Evolutionary conservation across 208 protist species (phyloP), one percentile per base, ranked within the genome.

Genomic region (Naegleria gruberi): DNA sequence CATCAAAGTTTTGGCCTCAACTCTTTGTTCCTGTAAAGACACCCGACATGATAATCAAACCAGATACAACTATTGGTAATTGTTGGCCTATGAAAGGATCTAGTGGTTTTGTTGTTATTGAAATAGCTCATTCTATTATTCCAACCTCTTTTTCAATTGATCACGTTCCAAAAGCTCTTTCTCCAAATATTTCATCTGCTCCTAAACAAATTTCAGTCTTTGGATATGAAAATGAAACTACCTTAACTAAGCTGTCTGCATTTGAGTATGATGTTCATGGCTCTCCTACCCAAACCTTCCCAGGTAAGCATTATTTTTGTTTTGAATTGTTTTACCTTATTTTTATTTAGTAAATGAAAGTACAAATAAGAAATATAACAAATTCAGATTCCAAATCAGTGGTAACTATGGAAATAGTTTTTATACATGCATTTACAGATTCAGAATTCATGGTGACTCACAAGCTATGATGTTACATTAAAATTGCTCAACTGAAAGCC

Each of bases 371-470:
- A 41, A 34, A 55, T 87, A 41, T 40, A 8, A 87, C 17, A 41
- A 30, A 37, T 87, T 55, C 37, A 87, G n/a, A 42, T 41, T 87
- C 17, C 41, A 55, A 55, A 41, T 87, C 4, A 55, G 42, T 7
- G 12, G 4, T 23, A 87, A 87, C 43, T 87, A 87, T 55, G 83
- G 83, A 30, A 87, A 87, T 40, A 6, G 55, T 15, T 7, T 44
- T 17, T 87, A 55, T 41, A 87, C 83, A 41, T 87, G 83, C 37
- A 10, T 87, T 5, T 87, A 87, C n/a, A 46, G 83, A 55, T 87
- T 87, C 6, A 46, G 83, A 40, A 55, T 87, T 55, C 83, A 87
- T 19, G 84, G 43, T 65, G 51, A 65, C 19, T 65, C 51, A 65
- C 19, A 23, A 4, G 30, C 15, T 19, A 30, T 30, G 2, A 30